Base-by-base conservation (phyloP, 768 basidiomycete genomes). In the Suillus hirtellus region DNA sequence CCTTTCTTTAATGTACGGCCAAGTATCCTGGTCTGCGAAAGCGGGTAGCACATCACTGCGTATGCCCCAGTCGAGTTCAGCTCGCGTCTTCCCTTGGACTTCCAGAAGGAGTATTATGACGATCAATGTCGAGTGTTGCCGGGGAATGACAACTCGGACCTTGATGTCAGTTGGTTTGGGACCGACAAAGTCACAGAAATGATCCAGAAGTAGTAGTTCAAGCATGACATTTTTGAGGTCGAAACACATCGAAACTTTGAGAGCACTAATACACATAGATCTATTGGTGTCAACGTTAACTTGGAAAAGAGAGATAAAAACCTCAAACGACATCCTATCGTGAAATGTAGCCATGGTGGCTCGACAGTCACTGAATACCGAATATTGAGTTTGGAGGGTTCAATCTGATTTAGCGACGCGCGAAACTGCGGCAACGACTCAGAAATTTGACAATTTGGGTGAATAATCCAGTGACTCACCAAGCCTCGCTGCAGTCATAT, bases 41-140 rank as follows among this genome's bases (percentile, higher is more conserved):
- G 46, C 42, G 6, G 66, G 61, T 21, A 62, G 10, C 17, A n/a
- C 35, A n/a, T 34, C 58, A 19, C 42, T 55, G 7, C 65, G 58
- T 7, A 60, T 12, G 11, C 64, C 38, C 14, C 56, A n/a, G 14
- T 64, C 60, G 1, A 66, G 44, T n/a, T 66, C 63, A 5, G 55
- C 63, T n/a, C 53, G 60, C 27, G 24, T 52, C 42, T 37, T 61
- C n/a, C 38, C 44, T 49, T 64, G 66, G 40, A 66, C 56, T 14
- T 64, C 60, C 8, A 63, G 66, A 40, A 61, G 19, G 44, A 66
- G 58, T 15, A 60, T 15, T 61, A 65, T 52, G 9, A 49, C 61
- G 5, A 64, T 79, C 79, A 72, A 80, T 77, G 63, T 79, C 77
- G 14, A 79, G 67, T 81, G 46, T 75, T 78, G 14, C 35, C 2